Percentiles rank a stretch among this genome's conserved stretches.
Evolutionary conservation across 208 protist species (phyloP).

Genomic region (Crithidia brevicula): DNA sequence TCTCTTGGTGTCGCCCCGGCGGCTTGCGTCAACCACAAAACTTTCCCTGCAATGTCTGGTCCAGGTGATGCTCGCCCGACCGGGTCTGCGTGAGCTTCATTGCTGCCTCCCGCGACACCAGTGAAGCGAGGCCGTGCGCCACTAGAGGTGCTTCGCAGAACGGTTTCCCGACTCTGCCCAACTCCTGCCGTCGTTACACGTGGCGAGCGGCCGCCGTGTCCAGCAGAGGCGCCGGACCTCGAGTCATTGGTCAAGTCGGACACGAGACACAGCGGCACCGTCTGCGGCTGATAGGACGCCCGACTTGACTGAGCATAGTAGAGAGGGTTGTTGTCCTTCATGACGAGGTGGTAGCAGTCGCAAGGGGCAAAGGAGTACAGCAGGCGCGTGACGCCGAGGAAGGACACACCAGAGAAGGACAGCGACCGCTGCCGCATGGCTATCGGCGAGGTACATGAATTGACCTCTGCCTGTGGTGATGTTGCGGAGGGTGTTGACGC

Average conservation of each 20-base stretch:
- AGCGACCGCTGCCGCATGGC: not conserved
- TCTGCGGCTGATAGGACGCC: slow-evolving; percentile 54
- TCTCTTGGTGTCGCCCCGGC: not conserved
- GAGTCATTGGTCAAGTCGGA: slow-evolving; percentile 50
- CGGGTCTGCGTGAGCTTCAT: not conserved
- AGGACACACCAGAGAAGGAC: slow-evolving; percentile 36
- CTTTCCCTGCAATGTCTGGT: slow-evolving; percentile 2
- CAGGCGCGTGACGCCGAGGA: slow-evolving; percentile 52
- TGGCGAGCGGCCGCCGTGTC: not conserved
- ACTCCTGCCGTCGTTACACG: not conserved
- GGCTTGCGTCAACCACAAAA: not conserved
- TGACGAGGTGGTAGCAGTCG: slow-evolving; percentile 76
- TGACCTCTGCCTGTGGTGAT: not conserved
- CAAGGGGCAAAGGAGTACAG: slow-evolving; percentile 77
- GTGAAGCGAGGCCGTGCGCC: not conserved
- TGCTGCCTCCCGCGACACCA: too few relatives aligned
- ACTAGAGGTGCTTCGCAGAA: not conserved
- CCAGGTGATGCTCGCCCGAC: slow-evolving; percentile 1
- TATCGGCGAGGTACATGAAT: too few relatives aligned
- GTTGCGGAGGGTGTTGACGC: not conserved
- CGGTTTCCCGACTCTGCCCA: not conserved
- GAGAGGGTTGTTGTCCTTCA: slow-evolving; percentile 62
- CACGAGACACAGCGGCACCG: slow-evolving; percentile 59
- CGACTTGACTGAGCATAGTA: slow-evolving; percentile 67
- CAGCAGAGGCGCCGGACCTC: too few relatives aligned